Evolutionary conservation across 306 rosid genomes (phyloP).

Genomic region (Trifolium dubium): DNA sequence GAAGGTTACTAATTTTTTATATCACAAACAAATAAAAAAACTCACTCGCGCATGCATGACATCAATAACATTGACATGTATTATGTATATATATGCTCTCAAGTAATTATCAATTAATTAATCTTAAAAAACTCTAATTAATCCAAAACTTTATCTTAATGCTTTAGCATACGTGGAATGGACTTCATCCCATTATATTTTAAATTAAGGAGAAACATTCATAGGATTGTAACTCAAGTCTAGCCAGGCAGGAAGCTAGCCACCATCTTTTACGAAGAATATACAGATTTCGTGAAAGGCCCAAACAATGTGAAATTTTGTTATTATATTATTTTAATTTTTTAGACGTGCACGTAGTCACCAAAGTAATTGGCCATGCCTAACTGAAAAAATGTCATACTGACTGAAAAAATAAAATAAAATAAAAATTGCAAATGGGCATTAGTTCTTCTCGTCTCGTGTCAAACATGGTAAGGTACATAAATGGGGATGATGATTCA

Average conservation of each 20-base stretch:
- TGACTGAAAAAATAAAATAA: background rate
- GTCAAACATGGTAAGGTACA: background rate
- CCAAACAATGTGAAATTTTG: background rate
- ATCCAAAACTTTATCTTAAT: too few species aligned
- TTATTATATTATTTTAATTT: too few species aligned
- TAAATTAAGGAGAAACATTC: too few species aligned
- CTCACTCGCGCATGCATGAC: too few species aligned
- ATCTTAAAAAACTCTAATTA: too few species aligned
- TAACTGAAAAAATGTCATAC: background rate
- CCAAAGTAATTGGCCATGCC: background rate
- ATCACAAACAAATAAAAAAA: too few species aligned
- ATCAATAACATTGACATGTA: too few species aligned
- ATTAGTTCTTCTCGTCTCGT: background rate
- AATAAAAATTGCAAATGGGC: background rate
- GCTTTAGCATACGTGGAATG: too few species aligned
- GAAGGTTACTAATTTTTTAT: too few species aligned
- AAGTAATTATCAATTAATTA: too few species aligned
- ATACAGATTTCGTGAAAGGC: background rate
- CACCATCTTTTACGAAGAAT: background rate
- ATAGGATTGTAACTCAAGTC: background rate
- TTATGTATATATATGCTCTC: too few species aligned
- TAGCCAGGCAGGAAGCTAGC: background rate
- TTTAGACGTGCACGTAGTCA: background rate
- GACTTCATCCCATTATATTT: too few species aligned
- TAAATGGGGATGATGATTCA: background rate